These are phyloP conservation scores for Phytopythium vexans DNA, from an alignment of 352 stramenopile species.

Conservation along the genomic window DNA sequence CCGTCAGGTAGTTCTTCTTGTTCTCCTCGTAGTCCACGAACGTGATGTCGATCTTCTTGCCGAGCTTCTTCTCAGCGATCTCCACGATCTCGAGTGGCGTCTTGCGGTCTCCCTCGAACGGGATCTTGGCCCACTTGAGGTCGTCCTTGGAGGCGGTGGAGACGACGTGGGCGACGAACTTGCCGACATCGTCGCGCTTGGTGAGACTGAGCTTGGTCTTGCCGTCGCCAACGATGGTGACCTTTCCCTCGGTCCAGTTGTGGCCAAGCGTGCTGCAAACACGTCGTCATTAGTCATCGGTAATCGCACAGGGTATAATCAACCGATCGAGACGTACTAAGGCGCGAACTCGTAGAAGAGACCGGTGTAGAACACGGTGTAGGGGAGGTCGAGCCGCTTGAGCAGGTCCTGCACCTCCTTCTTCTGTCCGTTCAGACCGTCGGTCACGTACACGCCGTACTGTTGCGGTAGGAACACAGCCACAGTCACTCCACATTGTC, in stretches of 20 bases:
- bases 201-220: not conserved
- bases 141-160: not conserved
- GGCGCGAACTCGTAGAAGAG: conserved; percentile 13
- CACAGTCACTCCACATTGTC: no score
- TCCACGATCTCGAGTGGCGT: conserved; percentile 16
- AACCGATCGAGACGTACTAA: no score
- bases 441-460: conserved; percentile 13
- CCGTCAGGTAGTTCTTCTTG: conserved; percentile 21
- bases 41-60: conserved; percentile 23
- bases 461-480: no score
- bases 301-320: no score
- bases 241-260: not conserved
- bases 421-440: conserved; percentile 14
- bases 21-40: conserved; percentile 16
- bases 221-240: conserved; percentile 1
- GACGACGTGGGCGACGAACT: not conserved
- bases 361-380: conserved; percentile 17
- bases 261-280: not conserved
- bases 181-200: not conserved
- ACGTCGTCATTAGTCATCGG: no score
- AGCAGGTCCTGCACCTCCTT: conserved; percentile 16
- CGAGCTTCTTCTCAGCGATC: conserved; percentile 21
- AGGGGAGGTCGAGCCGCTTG: conserved; percentile 7
- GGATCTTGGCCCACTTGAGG: conserved; percentile 1
- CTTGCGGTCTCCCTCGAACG: conserved; percentile 9